These are phyloP conservation scores for Apiospora rasikravindrae DNA, from an alignment of 2,329 filamentous ascomycete genomes.

Conservation along the genomic window DNA sequence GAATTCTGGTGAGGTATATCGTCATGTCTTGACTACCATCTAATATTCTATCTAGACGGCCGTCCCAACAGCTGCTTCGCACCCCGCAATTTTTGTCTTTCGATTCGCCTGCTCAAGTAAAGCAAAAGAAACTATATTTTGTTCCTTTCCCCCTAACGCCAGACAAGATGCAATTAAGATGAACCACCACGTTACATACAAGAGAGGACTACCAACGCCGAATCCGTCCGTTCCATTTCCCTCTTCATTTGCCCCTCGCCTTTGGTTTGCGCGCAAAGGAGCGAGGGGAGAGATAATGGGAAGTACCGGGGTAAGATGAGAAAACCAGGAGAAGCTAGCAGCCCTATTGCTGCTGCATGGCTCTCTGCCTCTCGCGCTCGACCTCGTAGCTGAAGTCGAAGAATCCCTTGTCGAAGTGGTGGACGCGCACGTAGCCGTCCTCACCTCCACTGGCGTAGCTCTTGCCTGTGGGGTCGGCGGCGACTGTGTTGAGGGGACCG, in stretches of 20 bases:
- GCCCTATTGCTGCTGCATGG: slow-evolving; percentile 26
- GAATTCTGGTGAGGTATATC: slow-evolving; percentile 12
- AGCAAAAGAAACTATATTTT: slow-evolving; percentile 18
- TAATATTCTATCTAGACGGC: slow-evolving; percentile 16
- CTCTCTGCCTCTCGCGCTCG: slow-evolving; percentile 77
- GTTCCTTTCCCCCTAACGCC: slow-evolving; percentile 20
- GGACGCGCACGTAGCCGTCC: slow-evolving; percentile 97
- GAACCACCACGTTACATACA: slow-evolving; percentile 17
- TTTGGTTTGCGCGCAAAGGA: not conserved
- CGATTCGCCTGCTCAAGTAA: slow-evolving; percentile 20
- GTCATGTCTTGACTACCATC: slow-evolving; percentile 10
- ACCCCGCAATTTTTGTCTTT: slow-evolving; percentile 15
- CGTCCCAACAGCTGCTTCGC: slow-evolving; percentile 14
- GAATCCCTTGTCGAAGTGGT: slow-evolving; percentile 98
- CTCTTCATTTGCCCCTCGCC: not conserved
- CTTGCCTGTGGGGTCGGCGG: slow-evolving; percentile 87
- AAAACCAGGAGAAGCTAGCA: slow-evolving; percentile 12
- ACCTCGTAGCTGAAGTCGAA: slow-evolving; percentile 99
- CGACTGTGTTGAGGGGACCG: slow-evolving; percentile 94
- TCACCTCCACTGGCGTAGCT: slow-evolving; percentile 95
- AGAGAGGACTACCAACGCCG: slow-evolving; percentile 20
- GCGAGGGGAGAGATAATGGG: not conserved
- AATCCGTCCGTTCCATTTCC: slow-evolving; percentile 17
- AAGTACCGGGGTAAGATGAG: slow-evolving; percentile 12
- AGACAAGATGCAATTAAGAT: slow-evolving; percentile 21